phyloP scores from a whole-genome alignment of 345 rosid species.

The Mangifera indica region DNA sequence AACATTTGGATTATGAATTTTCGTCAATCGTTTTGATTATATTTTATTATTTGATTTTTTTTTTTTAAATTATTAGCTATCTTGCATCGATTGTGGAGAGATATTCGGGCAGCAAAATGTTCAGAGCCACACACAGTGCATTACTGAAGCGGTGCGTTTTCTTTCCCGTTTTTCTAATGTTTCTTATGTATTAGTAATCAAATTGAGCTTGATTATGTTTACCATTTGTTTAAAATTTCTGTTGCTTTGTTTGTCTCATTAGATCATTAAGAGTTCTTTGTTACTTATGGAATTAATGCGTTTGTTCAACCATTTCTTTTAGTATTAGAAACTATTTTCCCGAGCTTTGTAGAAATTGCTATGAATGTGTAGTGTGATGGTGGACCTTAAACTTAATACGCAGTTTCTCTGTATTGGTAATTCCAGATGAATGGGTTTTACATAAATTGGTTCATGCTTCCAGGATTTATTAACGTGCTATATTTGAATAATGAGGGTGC shows the following conservation, averaged over 20 bases:
- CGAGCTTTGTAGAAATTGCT: no score
- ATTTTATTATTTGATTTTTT: background rate
- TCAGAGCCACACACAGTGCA: constrained; percentile 86
- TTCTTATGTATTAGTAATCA: background rate
- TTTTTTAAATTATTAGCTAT: constrained; percentile 45
- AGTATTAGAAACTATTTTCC: no score
- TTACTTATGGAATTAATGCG: background rate
- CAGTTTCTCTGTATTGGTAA: no score
- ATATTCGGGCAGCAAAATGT: constrained; percentile 70
- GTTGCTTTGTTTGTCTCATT: background rate
- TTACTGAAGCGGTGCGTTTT: constrained; percentile 73
- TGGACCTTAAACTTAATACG: no score
- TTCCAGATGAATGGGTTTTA: background rate
- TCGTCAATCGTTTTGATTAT: background rate
- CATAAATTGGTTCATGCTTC: background rate
- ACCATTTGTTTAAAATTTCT: background rate
- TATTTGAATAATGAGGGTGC: background rate
- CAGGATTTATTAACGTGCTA: background rate
- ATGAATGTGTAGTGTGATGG: no score
- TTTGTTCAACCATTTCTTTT: background rate
- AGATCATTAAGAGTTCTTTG: background rate
- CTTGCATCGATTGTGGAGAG: constrained; percentile 92
- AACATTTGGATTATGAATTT: background rate
- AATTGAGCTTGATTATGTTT: background rate
- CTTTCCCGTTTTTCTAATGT: background rate